Conservation (phyloP, 2,329 filamentous ascomycete species). For the Penicillium sp. region DNA sequence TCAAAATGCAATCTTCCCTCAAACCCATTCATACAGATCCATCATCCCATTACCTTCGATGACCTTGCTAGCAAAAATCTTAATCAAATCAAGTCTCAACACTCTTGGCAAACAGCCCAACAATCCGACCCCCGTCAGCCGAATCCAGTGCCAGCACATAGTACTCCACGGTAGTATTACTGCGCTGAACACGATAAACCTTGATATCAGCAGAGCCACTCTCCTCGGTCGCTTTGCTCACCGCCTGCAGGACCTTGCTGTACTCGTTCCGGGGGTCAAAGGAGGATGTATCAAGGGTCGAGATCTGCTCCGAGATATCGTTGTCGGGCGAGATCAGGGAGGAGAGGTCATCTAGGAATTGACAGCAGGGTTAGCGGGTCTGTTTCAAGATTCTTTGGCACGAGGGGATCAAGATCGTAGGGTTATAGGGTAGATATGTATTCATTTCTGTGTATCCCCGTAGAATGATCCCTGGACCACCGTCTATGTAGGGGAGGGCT, state of each 20-base stretch:
- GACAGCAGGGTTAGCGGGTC: slow-evolving; percentile 10
- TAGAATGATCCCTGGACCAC: background rate
- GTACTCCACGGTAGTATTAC: slow-evolving; percentile 70
- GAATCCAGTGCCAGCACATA: slow-evolving; percentile 70
- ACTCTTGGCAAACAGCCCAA: slow-evolving; percentile 76
- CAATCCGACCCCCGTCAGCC: slow-evolving; percentile 58
- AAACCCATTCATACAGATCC: background rate
- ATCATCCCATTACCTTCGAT: too few species aligned
- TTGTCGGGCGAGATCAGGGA: slow-evolving; percentile 54
- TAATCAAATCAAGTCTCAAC: slow-evolving; percentile 63
- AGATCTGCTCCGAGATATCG: slow-evolving; percentile 45
- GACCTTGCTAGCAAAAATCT: background rate
- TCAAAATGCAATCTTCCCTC: background rate
- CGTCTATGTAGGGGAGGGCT: background rate
- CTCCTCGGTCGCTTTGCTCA: slow-evolving; percentile 50
- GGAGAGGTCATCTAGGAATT: slow-evolving; percentile 64
- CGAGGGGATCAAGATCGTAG: background rate
- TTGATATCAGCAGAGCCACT: slow-evolving; percentile 59
- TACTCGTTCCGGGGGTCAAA: slow-evolving; percentile 78
- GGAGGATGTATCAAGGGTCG: slow-evolving; percentile 66
- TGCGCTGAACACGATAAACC: slow-evolving; percentile 70
- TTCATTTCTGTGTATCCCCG: background rate
- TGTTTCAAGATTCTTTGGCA: background rate
- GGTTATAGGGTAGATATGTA: background rate
- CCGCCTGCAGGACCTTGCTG: slow-evolving; percentile 51